These are phyloP conservation scores for Malus orientalis DNA, from an alignment of 306 rosid genomes.

Conservation along the genomic window DNA sequence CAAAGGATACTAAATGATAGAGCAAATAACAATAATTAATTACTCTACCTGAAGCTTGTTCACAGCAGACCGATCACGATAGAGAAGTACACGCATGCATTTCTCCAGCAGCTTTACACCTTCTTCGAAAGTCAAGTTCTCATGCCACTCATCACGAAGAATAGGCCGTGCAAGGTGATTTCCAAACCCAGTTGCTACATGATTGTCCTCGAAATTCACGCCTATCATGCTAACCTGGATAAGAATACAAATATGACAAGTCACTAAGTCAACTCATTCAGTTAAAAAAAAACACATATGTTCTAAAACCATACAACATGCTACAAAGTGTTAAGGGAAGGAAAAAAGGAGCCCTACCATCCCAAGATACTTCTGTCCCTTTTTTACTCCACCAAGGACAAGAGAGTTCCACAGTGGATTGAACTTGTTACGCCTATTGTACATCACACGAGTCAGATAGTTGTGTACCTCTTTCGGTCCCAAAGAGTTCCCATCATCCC, in stretches of 20 bases:
- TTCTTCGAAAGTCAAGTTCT: conserved; percentile 77
- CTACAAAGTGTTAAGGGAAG: background rate
- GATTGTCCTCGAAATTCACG: conserved; percentile 71
- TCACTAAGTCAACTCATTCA: background rate
- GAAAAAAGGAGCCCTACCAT: conserved; percentile 37
- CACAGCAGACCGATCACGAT: conserved; percentile 89
- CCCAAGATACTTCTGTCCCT: conserved; percentile 56
- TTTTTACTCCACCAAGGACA: conserved; percentile 57
- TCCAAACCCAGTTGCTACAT: conserved; percentile 95
- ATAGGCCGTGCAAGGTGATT: conserved; percentile 95
- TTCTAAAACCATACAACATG: background rate
- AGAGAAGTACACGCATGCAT: conserved; percentile 93
- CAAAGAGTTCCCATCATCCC: conserved; percentile 68
- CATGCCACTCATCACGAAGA: conserved; percentile 97
- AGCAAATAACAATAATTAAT: background rate
- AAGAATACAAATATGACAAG: background rate
- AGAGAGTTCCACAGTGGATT: conserved; percentile 57
- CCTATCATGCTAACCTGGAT: conserved; percentile 93
- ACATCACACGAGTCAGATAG: conserved; percentile 56
- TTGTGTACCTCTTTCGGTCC: conserved; percentile 62
- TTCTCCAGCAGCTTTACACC: conserved; percentile 87
- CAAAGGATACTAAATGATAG: background rate
- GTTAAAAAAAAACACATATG: too few relatives aligned
- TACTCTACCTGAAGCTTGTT: conserved; percentile 72
- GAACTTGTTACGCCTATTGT: conserved; percentile 59